A percentile compares a stretch with the other conserved stretches of the same genome.
These are phyloP conservation scores for Trichoderma arundinaceum DNA, from an alignment of 2,329 filamentous ascomycete genomes.

Conservation along the genomic window DNA sequence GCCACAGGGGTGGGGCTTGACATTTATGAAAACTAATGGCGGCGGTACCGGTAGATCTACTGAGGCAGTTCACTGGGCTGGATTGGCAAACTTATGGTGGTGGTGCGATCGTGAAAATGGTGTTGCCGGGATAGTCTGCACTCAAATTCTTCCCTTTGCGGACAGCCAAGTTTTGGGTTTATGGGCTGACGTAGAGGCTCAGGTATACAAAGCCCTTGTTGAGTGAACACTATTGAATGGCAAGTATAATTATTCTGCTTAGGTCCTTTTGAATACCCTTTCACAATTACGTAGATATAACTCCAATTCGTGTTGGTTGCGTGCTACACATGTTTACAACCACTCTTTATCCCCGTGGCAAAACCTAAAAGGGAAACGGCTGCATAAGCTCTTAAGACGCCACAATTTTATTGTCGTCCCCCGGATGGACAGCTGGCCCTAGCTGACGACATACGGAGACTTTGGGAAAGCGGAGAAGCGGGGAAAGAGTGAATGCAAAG, in stretches of 20 bases:
- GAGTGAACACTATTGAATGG: background rate
- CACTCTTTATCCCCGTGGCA: too few relatives aligned
- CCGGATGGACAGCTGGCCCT: too few relatives aligned
- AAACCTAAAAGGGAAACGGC: too few relatives aligned
- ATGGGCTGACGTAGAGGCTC: slow-evolving; percentile 10
- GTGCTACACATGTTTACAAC: too few relatives aligned
- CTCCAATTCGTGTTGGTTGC: too few relatives aligned
- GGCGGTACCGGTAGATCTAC: slow-evolving; percentile 12
- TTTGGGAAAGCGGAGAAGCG: slow-evolving; percentile 10
- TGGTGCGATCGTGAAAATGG: slow-evolving; percentile 24
- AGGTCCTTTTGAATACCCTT: too few relatives aligned
- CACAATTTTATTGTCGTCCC: too few relatives aligned
- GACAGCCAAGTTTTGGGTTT: background rate
- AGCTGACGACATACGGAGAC: too few relatives aligned
- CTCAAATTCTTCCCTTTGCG: slow-evolving; percentile 15
- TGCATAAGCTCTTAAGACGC: too few relatives aligned
- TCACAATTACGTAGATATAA: too few relatives aligned
- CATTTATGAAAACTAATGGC: slow-evolving; percentile 17
- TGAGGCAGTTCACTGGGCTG: slow-evolving; percentile 1
- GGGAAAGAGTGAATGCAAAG: background rate
- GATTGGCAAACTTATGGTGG: slow-evolving; percentile 17
- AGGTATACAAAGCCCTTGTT: slow-evolving; percentile 14
- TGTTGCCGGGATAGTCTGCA: slow-evolving; percentile 21
- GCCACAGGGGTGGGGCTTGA: slow-evolving; percentile 23
- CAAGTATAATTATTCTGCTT: background rate